These are phyloP conservation scores for Carex littledalei DNA, from an alignment of 176 grass and related monocot species.

Conservation along the genomic window DNA sequence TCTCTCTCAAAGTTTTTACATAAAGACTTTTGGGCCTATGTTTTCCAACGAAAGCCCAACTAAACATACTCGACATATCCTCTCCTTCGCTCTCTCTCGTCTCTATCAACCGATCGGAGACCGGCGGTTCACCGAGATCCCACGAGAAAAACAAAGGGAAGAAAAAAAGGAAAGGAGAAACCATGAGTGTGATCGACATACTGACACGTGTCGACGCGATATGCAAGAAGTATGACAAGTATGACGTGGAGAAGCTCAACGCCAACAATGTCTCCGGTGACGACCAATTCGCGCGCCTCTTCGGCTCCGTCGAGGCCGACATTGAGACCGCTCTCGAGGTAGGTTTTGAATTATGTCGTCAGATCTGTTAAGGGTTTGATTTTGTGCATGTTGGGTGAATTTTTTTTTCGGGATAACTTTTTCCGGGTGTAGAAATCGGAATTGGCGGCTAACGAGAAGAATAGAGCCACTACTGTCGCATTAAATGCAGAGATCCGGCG, in stretches of 20 bases:
- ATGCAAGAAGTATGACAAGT: slow-evolving; percentile 98
- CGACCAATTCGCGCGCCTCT: slow-evolving; percentile 90
- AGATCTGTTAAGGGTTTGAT: not conserved
- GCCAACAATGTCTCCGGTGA: slow-evolving; percentile 89
- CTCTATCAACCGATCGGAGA: not conserved
- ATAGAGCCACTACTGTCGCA: slow-evolving; percentile 59
- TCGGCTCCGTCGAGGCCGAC: slow-evolving; percentile 67
- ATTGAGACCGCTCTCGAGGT: slow-evolving; percentile 71
- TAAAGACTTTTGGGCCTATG: no score
- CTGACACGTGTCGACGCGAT: slow-evolving; percentile 89
- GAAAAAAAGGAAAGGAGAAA: not conserved
- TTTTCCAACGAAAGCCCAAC: no score
- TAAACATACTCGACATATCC: not conserved
- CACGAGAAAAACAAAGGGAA: not conserved
- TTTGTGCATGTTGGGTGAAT: slow-evolving; percentile 1
- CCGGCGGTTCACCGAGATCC: slow-evolving; percentile 8
- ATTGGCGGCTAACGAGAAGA: slow-evolving; percentile 65
- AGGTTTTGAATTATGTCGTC: not conserved
- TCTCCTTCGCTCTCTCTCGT: not conserved
- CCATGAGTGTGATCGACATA: slow-evolving; percentile 86
- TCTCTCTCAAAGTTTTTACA: no score
- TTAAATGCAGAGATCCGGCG: slow-evolving; percentile 91
- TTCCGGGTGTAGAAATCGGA: slow-evolving; percentile 77
- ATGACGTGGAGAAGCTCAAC: slow-evolving; percentile 79
- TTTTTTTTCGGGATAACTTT: not conserved